Evolutionary conservation across 345 rosid species (phyloP).

Genomic region (Moringa oleifera): DNA sequence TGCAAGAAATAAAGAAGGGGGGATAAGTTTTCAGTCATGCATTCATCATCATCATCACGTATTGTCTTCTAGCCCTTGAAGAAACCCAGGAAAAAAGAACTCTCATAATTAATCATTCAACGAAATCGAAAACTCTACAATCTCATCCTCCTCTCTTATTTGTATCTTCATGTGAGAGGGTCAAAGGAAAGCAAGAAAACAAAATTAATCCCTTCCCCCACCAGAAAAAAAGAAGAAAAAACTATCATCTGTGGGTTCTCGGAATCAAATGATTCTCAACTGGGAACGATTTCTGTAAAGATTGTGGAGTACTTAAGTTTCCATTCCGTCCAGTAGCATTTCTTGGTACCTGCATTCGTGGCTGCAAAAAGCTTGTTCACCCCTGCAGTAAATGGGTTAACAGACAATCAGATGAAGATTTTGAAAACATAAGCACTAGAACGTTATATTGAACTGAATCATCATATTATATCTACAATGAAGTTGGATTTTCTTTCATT

Average conservation of each 20-base stretch:
- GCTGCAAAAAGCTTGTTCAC: slow-evolving; percentile 85
- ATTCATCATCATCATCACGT: too few relatives aligned
- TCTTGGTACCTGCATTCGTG: slow-evolving; percentile 69
- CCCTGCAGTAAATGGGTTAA: slow-evolving; percentile 40
- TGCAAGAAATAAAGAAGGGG: neutral
- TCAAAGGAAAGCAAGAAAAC: too few relatives aligned
- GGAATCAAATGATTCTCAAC: slow-evolving; percentile 7
- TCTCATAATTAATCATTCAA: slow-evolving; percentile 13
- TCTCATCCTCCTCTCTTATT: slow-evolving; percentile 33
- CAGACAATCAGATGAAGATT: neutral
- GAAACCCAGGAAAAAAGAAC: too few relatives aligned
- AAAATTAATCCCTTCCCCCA: too few relatives aligned
- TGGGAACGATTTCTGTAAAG: too few relatives aligned
- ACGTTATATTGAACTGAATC: too few relatives aligned
- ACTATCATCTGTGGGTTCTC: too few relatives aligned
- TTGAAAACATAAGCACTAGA: neutral
- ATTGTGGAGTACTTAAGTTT: slow-evolving; percentile 9
- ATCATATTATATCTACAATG: too few relatives aligned
- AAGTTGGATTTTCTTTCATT: too few relatives aligned
- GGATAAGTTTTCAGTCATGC: slow-evolving; percentile 15
- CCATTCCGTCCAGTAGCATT: slow-evolving; percentile 54
- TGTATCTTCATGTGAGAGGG: slow-evolving; percentile 26
- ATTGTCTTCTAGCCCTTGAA: too few relatives aligned
- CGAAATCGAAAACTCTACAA: slow-evolving; percentile 15
- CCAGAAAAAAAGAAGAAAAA: too few relatives aligned